phyloP scores from a whole-genome alignment of 2,329 filamentous ascomycete species.

The Septoria petroselini region DNA sequence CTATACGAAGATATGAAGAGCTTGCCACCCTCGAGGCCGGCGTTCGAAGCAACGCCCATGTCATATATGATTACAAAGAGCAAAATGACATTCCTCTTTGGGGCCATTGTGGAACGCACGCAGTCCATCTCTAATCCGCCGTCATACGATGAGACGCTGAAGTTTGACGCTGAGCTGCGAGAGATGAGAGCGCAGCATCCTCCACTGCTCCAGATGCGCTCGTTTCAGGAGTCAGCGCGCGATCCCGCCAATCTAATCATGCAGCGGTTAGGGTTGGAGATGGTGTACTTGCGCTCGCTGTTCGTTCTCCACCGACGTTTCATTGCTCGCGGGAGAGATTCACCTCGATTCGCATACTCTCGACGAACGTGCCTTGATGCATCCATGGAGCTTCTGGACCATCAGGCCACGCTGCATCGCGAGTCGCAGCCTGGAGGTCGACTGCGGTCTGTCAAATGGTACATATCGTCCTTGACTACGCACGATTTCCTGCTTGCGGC shows the following conservation, averaged over 20 bases:
- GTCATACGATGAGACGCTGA: constrained; percentile 61
- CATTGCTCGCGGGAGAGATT: constrained; percentile 71
- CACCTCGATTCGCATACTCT: constrained; percentile 78
- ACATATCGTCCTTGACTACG: constrained; percentile 72
- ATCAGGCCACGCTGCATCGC: constrained; percentile 70
- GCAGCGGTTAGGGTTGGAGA: constrained; percentile 78
- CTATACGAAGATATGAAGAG: constrained; percentile 66
- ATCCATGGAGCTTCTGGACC: constrained; percentile 74
- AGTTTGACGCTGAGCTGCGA: constrained; percentile 57
- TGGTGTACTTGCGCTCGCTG: constrained; percentile 83
- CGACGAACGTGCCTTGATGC: constrained; percentile 81
- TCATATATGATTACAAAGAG: constrained; percentile 76
- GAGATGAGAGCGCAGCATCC: constrained; percentile 65
- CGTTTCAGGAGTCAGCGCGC: constrained; percentile 68
- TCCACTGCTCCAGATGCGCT: constrained; percentile 71
- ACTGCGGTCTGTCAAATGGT: constrained; percentile 71
- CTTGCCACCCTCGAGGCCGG: constrained; percentile 65
- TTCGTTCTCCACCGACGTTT: constrained; percentile 88
- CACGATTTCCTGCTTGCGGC: constrained; percentile 84
- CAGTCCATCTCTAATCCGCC: constrained; percentile 59
- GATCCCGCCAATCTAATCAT: constrained; percentile 70
- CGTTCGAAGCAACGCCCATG: constrained; percentile 69
- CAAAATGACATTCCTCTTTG: constrained; percentile 64
- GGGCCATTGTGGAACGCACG: constrained; percentile 65
- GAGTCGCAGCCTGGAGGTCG: constrained; percentile 72